Base-by-base conservation (phyloP, 768 basidiomycete species). In the Suillus fuscotomentosus region DNA sequence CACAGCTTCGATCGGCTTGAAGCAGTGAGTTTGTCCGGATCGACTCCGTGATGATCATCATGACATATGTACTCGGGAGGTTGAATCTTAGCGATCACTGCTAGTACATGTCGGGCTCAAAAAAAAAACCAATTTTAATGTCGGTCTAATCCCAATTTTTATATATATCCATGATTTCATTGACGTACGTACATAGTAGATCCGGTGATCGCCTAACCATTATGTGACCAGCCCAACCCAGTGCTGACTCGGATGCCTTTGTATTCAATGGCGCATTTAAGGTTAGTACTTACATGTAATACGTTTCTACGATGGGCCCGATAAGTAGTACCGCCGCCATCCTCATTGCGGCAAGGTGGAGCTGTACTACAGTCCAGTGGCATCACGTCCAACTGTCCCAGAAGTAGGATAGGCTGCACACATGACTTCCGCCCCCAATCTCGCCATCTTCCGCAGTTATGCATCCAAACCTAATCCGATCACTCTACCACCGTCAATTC, bases 381-480 rank as follows among this genome's bases (percentile, higher is more conserved):
- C 36, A 39, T 27, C 22, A 59, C 39, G 17, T 27, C 41, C 15
- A 10, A 27, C 24, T 11, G 39, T 10, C 56, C 24, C 24, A 41
- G 56, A 57, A 27, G 17, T 34, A n/a, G 53, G 17, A 34, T 54
- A 54, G 17, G 11, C 11, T 38, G 20, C 34, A 3, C 39, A 20
- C 17, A 59, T 59, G 57, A 5, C 57, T 54, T 59, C 57, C 5
- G 17, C 17, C 57, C 76, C 83, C 17, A 75, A 77, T 69, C 78
- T 89, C 63, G 84, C 82, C 17, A 78, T 88, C 63, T 76, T 93
- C 60, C 85, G 85, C 59, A 77, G 78, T 3, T 94, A 92, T 68
- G 92, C 89, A 0, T 72, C 74, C 62, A 68, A 70, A 60, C 75
- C 77, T 61, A 77, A 83, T 53, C 86, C 87, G 10, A 70, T 80